Percentiles rank a stretch among this genome's conserved stretches.
Conservation (phyloP, 2,329 filamentous ascomycete genomes). For the Chaetomiaceae sp. region DNA sequence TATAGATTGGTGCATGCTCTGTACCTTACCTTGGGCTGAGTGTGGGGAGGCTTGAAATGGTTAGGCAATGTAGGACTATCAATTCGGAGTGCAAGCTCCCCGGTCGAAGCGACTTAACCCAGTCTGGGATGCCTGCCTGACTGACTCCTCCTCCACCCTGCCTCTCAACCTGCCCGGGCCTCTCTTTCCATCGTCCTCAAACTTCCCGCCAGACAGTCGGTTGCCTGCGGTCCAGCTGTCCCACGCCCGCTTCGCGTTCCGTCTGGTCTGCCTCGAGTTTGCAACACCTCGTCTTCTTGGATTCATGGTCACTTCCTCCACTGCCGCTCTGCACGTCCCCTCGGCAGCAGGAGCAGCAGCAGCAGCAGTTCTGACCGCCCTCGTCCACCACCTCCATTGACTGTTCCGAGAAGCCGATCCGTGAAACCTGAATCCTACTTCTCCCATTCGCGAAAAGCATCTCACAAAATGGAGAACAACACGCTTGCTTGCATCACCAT, state of each 20-base stretch:
- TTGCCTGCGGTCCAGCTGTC: too few relatives aligned
- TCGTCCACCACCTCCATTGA: slow-evolving; percentile 5
- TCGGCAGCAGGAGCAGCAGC: slow-evolving; percentile 18
- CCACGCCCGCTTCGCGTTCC: too few relatives aligned
- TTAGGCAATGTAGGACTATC: background rate
- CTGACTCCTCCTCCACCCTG: background rate
- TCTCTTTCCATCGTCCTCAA: background rate
- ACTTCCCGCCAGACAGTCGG: too few relatives aligned
- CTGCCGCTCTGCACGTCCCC: slow-evolving; percentile 19
- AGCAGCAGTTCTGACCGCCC: slow-evolving; percentile 2
- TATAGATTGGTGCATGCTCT: too few relatives aligned
- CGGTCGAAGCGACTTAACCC: too few relatives aligned
- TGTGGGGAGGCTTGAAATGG: too few relatives aligned
- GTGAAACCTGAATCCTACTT: background rate
- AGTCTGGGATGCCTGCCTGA: too few relatives aligned
- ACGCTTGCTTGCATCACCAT: slow-evolving; percentile 69
- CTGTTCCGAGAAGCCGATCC: background rate
- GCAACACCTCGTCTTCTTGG: slow-evolving; percentile 1
- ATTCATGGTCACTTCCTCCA: slow-evolving; percentile 20
- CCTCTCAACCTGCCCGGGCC: background rate
- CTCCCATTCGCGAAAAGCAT: slow-evolving; percentile 10
- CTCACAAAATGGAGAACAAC: slow-evolving; percentile 24
- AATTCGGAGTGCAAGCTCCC: too few relatives aligned
- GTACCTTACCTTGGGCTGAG: too few relatives aligned
- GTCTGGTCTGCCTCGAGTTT: background rate